phyloP scores from a whole-genome alignment of 2,329 filamentous ascomycete genomes.

The Colletotrichum orbiculare region DNA sequence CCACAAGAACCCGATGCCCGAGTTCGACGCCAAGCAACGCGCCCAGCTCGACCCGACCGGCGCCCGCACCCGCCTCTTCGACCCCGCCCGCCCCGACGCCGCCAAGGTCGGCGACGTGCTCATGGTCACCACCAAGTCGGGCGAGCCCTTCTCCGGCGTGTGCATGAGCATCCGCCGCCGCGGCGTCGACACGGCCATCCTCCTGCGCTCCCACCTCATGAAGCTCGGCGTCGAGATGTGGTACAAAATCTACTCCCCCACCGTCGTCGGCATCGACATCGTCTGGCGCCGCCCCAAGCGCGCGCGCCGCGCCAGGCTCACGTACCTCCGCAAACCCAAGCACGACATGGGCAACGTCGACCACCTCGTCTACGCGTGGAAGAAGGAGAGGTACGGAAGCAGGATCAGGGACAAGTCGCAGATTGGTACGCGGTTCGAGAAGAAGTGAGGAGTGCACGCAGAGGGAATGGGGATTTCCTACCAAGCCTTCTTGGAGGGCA shows the following conservation, averaged over 20 bases:
- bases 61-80: slow-evolving; percentile 84
- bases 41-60: slow-evolving; percentile 84
- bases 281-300: slow-evolving; percentile 88
- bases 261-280: slow-evolving; percentile 91
- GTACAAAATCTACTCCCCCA: slow-evolving; percentile 94
- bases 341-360: slow-evolving; percentile 91
- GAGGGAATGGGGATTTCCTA: no score
- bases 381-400: slow-evolving; percentile 56
- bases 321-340: slow-evolving; percentile 88
- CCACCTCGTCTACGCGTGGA: slow-evolving; percentile 72
- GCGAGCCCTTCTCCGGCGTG: slow-evolving; percentile 90
- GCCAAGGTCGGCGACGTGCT: slow-evolving; percentile 90
- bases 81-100: slow-evolving; percentile 78
- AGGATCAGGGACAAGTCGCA: slow-evolving; percentile 39
- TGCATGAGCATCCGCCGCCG: slow-evolving; percentile 87
- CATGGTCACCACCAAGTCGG: slow-evolving; percentile 82
- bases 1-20: slow-evolving; percentile 74
- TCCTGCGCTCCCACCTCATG: slow-evolving; percentile 87
- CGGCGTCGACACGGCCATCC: slow-evolving; percentile 89
- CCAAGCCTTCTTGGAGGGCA: no score
- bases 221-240: slow-evolving; percentile 95
- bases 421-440: slow-evolving; percentile 31
- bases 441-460: background rate
- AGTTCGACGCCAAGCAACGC: slow-evolving; percentile 77
- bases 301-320: slow-evolving; percentile 86